These are phyloP conservation scores for Coprinellus micaceus DNA, from an alignment of 768 basidiomycete species.

Conservation along the genomic window DNA sequence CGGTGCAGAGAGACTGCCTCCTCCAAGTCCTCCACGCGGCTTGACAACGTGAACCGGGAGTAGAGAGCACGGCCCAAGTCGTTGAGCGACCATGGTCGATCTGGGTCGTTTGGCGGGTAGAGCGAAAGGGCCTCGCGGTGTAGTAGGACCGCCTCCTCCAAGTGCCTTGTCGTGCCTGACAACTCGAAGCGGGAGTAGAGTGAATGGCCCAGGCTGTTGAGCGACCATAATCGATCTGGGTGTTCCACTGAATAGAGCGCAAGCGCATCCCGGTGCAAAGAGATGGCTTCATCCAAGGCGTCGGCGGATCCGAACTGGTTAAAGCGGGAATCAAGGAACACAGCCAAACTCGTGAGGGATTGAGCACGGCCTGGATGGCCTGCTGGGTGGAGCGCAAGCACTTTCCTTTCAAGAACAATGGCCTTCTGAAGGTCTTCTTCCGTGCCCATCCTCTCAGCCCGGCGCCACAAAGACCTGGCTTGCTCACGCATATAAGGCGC, in stretches of 20 bases:
- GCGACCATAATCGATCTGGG: slow-evolving; percentile 7
- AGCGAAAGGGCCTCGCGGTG: not conserved
- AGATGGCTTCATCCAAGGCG: slow-evolving; percentile 12
- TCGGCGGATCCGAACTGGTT: not conserved
- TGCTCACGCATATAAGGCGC: too few species aligned
- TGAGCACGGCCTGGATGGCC: not conserved
- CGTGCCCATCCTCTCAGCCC: too few species aligned
- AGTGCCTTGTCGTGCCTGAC: not conserved
- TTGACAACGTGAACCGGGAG: not conserved
- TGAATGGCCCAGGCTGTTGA: not conserved
- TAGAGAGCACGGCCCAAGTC: not conserved
- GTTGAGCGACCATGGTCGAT: not conserved
- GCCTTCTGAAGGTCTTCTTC: not conserved
- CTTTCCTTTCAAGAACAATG: not conserved
- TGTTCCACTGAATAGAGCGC: slow-evolving; percentile 10
- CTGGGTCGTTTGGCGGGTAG: not conserved
- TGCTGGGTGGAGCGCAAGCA: not conserved
- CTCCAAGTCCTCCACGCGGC: not conserved
- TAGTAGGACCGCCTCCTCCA: not conserved
- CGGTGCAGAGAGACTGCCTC: not conserved
- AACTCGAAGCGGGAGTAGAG: not conserved
- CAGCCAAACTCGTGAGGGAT: not conserved
- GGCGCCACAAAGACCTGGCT: too few species aligned
- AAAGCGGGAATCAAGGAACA: not conserved
- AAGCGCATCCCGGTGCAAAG: slow-evolving; percentile 2